Conservation (phyloP, 345 rosid genomes). For the Gynandropsis gynandra region DNA sequence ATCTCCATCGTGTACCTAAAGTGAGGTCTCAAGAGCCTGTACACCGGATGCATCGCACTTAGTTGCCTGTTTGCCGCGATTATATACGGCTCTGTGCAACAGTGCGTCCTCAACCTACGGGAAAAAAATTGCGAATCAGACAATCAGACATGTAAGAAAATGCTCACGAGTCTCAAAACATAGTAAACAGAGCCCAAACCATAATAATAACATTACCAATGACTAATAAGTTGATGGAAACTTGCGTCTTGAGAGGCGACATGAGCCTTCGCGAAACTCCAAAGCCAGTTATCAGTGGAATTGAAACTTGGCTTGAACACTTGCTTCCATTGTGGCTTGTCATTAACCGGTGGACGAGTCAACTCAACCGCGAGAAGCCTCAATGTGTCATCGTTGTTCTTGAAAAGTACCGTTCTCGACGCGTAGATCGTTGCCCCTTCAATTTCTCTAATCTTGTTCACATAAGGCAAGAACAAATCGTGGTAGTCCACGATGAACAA, state of each 20-base stretch:
- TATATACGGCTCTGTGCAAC: constrained; percentile 47
- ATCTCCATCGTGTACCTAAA: constrained; percentile 65
- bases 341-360: constrained; percentile 39
- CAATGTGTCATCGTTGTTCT: constrained; percentile 32
- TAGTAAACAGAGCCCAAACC: background rate
- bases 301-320: constrained; percentile 29
- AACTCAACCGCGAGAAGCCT: constrained; percentile 54
- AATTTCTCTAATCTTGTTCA: constrained; percentile 42
- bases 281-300: constrained; percentile 41
- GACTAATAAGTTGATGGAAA: constrained; percentile 52
- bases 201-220: constrained; percentile 28
- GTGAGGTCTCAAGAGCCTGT: constrained; percentile 48
- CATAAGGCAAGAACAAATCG: constrained; percentile 48
- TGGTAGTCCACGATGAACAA: constrained; percentile 54
- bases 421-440: constrained; percentile 47
- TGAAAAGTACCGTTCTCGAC: constrained; percentile 49
- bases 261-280: constrained; percentile 63
- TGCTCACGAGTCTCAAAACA: background rate
- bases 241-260: constrained; percentile 50
- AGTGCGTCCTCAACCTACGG: constrained; percentile 53
- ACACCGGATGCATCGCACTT: constrained; percentile 55
- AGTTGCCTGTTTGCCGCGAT: constrained; percentile 54
- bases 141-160: background rate
- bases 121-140: background rate
- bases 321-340: constrained; percentile 52